Conservation (phyloP, 2,329 filamentous ascomycete species). For the Ophiostoma sp. region DNA sequence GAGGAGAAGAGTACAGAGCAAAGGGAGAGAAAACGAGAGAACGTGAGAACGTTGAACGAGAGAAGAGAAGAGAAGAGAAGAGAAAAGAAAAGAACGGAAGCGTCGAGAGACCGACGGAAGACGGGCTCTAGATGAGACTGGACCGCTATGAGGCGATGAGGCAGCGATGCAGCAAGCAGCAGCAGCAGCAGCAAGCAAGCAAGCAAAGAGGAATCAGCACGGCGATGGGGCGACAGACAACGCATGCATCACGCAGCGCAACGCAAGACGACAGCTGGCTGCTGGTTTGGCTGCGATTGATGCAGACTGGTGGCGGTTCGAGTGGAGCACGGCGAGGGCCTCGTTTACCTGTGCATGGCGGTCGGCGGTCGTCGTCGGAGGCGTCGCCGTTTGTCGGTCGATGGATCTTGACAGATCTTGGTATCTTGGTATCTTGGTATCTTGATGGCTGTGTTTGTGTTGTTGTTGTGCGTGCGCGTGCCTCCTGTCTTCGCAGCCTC, state of each 20-base stretch:
- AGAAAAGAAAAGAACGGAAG: not conserved
- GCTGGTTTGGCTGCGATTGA: not conserved
- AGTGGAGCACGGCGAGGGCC: not conserved
- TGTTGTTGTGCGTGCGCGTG: not conserved
- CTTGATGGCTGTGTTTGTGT: not conserved
- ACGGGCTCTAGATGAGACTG: not conserved
- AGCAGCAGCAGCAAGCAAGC: too few relatives aligned
- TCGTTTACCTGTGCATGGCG: not conserved
- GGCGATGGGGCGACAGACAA: constrained; percentile 11
- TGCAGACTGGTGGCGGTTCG: not conserved
- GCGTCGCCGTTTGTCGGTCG: not conserved
- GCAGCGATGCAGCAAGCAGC: constrained; percentile 15
- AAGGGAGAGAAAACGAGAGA: not conserved
- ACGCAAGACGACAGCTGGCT: constrained; percentile 15
- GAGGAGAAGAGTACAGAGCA: not conserved
- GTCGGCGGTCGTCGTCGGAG: not conserved
- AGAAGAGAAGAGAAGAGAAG: not conserved
- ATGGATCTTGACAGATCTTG: not conserved
- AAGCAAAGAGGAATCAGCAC: not conserved
- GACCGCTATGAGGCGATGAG: constrained; percentile 15
- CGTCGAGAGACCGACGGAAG: not conserved
- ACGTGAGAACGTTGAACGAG: not conserved
- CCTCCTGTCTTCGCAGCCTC: not conserved
- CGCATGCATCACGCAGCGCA: constrained; percentile 20
- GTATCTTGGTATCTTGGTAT: not conserved